Evolutionary conservation across 768 basidiomycete species (phyloP), one percentile per base, ranked within the genome.

Genomic region (Trametes gibbosa): DNA sequence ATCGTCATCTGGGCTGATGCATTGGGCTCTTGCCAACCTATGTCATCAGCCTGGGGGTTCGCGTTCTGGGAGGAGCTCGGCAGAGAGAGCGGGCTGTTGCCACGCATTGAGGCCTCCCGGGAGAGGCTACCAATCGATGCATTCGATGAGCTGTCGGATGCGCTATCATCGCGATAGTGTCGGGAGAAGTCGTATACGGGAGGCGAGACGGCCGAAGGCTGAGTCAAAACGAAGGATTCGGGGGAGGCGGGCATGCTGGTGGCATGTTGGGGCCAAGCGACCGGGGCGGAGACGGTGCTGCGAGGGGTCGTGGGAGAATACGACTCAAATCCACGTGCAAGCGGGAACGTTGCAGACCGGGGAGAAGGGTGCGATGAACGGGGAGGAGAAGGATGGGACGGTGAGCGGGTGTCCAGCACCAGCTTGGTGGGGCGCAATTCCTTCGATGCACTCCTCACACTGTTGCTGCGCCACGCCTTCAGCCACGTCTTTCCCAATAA

Each of bases 151-250:
- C 39, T 50, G 13, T 56, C 55, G 46, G 55, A 56, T 24, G 55
- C 39, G 40, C 55, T 56, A 27, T 56, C 55, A 14, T 56, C 55
- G 46, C 55, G 55, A 47, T 56, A 56, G 55, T 56, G 55, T n/a
- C 37, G 47, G 29, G 55, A 49, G 39, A 49, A 56, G 12, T 41
- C 39, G 47, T 56, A 56, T 8, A 49, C 55, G n/a, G 23, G 29
- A 12, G 55, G 55, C 17, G 55, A 56, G 37, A 56, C 27, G 37
- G 55, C 47, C 10, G 55, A 49, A 9, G 55, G 23, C 23, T 49
- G 47, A 14, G 47, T 37, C 17, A 56, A 32, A 24, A 56, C 39
- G 25, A 49, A 49, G 23, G 55, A 56, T 21, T 56, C 55, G 27
- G 55, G 55, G 7, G 55, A 56, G 27, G 47, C 42, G 25, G 55